phyloP scores from a whole-genome alignment of 306 rosid genomes.

The Lagenaria siceraria region DNA sequence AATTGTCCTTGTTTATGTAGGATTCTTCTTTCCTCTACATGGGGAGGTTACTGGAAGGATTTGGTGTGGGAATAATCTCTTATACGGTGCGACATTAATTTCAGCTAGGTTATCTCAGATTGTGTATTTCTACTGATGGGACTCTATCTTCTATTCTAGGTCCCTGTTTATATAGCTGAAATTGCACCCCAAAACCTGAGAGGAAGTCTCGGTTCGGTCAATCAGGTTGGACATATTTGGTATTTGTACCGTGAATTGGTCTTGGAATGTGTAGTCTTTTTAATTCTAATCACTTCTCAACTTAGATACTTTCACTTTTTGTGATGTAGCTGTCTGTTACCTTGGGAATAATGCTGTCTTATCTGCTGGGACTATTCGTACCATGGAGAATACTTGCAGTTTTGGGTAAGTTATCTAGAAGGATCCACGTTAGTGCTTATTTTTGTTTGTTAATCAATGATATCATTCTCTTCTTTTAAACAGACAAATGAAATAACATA shows the following conservation, averaged over 20 bases:
- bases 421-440: not conserved
- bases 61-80: constrained; percentile 94
- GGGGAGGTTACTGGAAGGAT: constrained; percentile 98
- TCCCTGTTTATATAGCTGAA: constrained; percentile 90
- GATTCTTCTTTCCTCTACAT: constrained; percentile 86
- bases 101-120: not conserved
- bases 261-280: not conserved
- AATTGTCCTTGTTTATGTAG: constrained; percentile 23
- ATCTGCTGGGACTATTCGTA: constrained; percentile 85
- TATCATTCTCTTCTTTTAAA: not conserved
- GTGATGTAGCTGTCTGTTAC: constrained; percentile 77
- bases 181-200: constrained; percentile 89
- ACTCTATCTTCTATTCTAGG: constrained; percentile 28
- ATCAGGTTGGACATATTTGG: constrained; percentile 54
- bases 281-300: not conserved
- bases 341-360: constrained; percentile 83
- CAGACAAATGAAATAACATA: not conserved
- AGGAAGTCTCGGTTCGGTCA: constrained; percentile 66
- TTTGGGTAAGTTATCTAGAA: constrained; percentile 47
- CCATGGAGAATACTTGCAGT: constrained; percentile 91
- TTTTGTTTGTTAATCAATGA: not conserved
- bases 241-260: not conserved
- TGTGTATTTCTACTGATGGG: constrained; percentile 14
- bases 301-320: not conserved
- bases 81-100: constrained; percentile 44